Conservation (phyloP, 225 moss, liverwort and hornwort genomes). For the Sphagnum tenellum region DNA sequence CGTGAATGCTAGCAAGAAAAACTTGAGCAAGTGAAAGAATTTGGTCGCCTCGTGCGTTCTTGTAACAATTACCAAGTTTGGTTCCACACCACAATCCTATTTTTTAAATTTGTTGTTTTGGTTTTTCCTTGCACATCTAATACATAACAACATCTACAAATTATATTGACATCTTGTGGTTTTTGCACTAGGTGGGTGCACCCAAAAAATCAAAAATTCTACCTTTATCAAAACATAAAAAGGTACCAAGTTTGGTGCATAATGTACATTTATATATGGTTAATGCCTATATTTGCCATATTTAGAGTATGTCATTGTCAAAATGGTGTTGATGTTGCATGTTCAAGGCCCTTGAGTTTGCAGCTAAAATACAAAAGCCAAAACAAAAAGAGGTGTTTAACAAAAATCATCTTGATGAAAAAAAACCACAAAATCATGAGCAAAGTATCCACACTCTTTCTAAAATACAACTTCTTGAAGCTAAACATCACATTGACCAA, state of each 20-base stretch:
- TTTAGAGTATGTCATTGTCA: neutral
- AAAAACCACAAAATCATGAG: constrained; percentile 15
- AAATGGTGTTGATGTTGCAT: neutral
- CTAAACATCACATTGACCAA: constrained; percentile 69
- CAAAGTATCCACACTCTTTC: constrained; percentile 52
- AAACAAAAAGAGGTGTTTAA: constrained; percentile 26
- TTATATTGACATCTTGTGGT: no score
- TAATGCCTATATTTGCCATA: neutral
- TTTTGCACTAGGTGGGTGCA: constrained; percentile 15
- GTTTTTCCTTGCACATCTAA: no score
- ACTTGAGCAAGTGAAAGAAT: constrained; percentile 57
- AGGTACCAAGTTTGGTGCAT: constrained; percentile 12
- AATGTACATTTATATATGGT: neutral
- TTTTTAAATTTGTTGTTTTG: no score
- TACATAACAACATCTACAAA: no score
- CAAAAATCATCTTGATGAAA: constrained; percentile 18
- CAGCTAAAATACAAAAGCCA: constrained; percentile 73
- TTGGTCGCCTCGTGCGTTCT: constrained; percentile 55
- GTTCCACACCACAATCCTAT: no score
- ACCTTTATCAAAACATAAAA: constrained; percentile 32
- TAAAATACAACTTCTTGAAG: constrained; percentile 69
- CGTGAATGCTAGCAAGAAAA: constrained; percentile 29
- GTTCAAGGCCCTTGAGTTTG: constrained; percentile 77
- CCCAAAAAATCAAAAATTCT: constrained; percentile 18
- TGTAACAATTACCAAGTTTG: constrained; percentile 49